Evolutionary conservation across 2,329 filamentous ascomycete genomes (phyloP).

Genomic region (Leptosphaerulina australis): DNA sequence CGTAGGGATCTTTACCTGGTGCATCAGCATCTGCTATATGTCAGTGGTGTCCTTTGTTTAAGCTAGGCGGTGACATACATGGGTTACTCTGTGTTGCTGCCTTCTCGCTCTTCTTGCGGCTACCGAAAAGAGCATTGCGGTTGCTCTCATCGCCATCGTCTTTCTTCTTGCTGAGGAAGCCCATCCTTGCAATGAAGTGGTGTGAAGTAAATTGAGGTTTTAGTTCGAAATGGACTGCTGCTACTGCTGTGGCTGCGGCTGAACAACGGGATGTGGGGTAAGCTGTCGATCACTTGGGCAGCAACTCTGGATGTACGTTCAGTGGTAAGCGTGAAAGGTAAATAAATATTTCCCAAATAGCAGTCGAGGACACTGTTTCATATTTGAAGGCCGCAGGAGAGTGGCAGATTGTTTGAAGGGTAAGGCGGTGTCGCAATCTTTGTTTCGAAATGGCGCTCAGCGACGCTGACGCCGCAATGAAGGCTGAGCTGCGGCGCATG

Average conservation of each 20-base stretch:
- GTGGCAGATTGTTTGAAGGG: constrained; percentile 27
- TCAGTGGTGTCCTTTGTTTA: not conserved
- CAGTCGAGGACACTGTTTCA: not conserved
- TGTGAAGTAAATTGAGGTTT: not conserved
- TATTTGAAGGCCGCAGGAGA: constrained; percentile 18
- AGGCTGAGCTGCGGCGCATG: constrained; percentile 23
- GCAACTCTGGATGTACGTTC: constrained; percentile 1
- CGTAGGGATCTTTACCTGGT: constrained; percentile 59
- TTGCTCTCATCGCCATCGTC: constrained; percentile 60
- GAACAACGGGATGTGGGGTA: constrained; percentile 19
- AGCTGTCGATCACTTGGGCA: constrained; percentile 19
- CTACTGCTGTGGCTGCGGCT: constrained; percentile 13
- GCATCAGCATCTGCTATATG: constrained; percentile 47
- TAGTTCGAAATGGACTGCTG: not conserved
- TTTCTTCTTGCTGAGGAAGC: constrained; percentile 62
- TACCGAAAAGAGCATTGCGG: constrained; percentile 65
- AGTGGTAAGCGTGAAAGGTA: not conserved
- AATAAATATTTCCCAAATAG: too few species aligned
- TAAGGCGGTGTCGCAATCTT: constrained; percentile 24
- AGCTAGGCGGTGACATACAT: constrained; percentile 40
- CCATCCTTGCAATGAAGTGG: constrained; percentile 42
- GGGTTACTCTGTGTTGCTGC: constrained; percentile 14
- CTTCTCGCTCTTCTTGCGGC: constrained; percentile 55
- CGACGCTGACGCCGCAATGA: constrained; percentile 27
- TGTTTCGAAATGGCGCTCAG: constrained; percentile 35